Evolutionary conservation across 2,329 filamentous ascomycete species (phyloP), one percentile per base, ranked within the genome.

Genomic region (Aureobasidium musti): DNA sequence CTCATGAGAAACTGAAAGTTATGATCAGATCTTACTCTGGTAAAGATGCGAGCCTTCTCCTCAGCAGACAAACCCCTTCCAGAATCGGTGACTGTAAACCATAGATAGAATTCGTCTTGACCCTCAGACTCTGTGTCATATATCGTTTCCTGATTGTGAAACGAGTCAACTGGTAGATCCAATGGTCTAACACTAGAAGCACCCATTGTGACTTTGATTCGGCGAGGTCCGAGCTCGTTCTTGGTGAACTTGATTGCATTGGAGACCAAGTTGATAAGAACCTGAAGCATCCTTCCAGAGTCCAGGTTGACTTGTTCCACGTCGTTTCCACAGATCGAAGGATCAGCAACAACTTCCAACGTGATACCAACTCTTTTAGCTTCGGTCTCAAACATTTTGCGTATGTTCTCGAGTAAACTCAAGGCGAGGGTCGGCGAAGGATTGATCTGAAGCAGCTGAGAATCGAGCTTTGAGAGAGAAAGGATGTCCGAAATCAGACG

Each of bases 1-100:
- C 19, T 28, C 17, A 52, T 33, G 50, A 23, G 30, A 2, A 35
- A 53, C 5, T 14, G 19, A n/a, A 7, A 23, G 19, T 28, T 10
- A 17, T 52, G 17, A 3, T 11, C 0, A 49, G 21, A 23, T 26
- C 23, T 33, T 33, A 43, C 56, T 69, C 73, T 11, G 69, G 88
- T 83, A 73, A 91, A 91, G 0, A 91, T 79, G 43, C 83, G 69
- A 0, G 71, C 66, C 13, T 71, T 74, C 56, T 79, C 76, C 3
- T 75, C 72, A 7, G 73, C 71, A 1, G 70, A 71, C 7, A 79
- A 69, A 1, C 77, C 77, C 6, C 74, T 71, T 10, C 77, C 77
- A 5, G 75, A 77, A 68, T 79, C 77, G 5, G 67, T 69, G 21
- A 79, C 74, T 0, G 71, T 72, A 23, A 77, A 76, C 0, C 73